A percentile compares a stretch with the other conserved stretches of the same genome.
These are phyloP conservation scores for Diddensiella santjacobensis DNA, from an alignment of 805 yeast genomes.

Conservation along the genomic window DNA sequence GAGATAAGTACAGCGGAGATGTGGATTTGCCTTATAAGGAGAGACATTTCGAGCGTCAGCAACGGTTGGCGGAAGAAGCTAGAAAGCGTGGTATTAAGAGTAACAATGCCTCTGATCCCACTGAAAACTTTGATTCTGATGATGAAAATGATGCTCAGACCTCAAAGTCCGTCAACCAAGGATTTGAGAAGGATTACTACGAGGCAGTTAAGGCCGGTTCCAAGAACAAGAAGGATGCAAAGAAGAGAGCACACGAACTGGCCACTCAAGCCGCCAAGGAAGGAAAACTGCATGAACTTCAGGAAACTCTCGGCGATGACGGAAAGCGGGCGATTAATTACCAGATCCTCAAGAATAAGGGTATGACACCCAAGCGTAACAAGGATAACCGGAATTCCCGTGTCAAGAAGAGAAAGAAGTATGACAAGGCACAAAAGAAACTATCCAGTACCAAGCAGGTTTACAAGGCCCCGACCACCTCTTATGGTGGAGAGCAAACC, in stretches of 20 bases:
- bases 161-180: slow-evolving; percentile 19
- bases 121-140: slow-evolving; percentile 23
- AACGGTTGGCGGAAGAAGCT: slow-evolving; percentile 82
- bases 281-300: slow-evolving; percentile 73
- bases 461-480: slow-evolving; percentile 67
- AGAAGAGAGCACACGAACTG: slow-evolving; percentile 59
- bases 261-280: slow-evolving; percentile 80
- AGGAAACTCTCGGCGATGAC: slow-evolving; percentile 54
- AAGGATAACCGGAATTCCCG: slow-evolving; percentile 94
- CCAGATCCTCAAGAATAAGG: slow-evolving; percentile 94
- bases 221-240: slow-evolving; percentile 46
- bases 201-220: slow-evolving; percentile 48
- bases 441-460: slow-evolving; percentile 87
- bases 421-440: slow-evolving; percentile 91
- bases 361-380: slow-evolving; percentile 87
- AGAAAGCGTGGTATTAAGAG: slow-evolving; percentile 72
- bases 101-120: slow-evolving; percentile 40
- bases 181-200: slow-evolving; percentile 57
- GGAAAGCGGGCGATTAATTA: slow-evolving; percentile 95
- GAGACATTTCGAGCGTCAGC: slow-evolving; percentile 85
- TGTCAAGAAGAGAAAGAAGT: slow-evolving; percentile 97
- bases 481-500: slow-evolving; percentile 90
- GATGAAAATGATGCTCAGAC: slow-evolving; percentile 17
- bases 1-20: slow-evolving; percentile 63
- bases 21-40: slow-evolving; percentile 88